phyloP scores from a whole-genome alignment of 1,139 yeast species.

The Taphrina flavorubra region DNA sequence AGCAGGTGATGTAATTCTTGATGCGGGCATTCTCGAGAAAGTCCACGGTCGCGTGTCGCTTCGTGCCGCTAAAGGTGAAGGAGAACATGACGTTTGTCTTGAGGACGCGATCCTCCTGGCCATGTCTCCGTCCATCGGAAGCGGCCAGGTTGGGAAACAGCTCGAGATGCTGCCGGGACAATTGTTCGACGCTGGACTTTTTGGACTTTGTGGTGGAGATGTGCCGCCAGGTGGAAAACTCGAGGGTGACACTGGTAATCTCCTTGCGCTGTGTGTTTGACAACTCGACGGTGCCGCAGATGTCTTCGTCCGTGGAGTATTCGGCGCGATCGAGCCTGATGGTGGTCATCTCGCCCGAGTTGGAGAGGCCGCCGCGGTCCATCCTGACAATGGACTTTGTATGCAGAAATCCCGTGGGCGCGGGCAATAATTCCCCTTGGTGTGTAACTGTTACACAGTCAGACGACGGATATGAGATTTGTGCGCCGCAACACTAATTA shows the following conservation, averaged over 20 bases:
- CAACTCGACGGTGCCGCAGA: slow-evolving; percentile 33
- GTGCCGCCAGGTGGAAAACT: slow-evolving; percentile 35
- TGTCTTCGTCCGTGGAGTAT: slow-evolving; percentile 25
- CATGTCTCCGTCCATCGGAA: slow-evolving; percentile 14
- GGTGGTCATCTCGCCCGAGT: slow-evolving; percentile 27
- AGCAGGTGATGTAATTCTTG: slow-evolving; percentile 38
- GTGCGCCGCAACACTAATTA: too few relatives aligned
- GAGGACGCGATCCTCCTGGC: slow-evolving; percentile 31
- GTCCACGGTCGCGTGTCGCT: slow-evolving; percentile 33
- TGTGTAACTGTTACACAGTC: too few relatives aligned
- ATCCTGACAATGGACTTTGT: neutral
- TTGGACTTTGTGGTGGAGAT: slow-evolving; percentile 15
- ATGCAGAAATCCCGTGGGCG: too few relatives aligned
- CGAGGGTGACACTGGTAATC: slow-evolving; percentile 30
- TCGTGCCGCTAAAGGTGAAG: slow-evolving; percentile 28
- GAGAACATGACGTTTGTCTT: slow-evolving; percentile 35
- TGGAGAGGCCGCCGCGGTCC: slow-evolving; percentile 25
- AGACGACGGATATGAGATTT: too few relatives aligned
- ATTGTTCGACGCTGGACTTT: slow-evolving; percentile 33
- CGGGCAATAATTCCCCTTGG: too few relatives aligned
- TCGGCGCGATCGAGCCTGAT: slow-evolving; percentile 20
- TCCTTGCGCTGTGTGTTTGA: slow-evolving; percentile 31
- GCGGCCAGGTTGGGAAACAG: slow-evolving; percentile 32
- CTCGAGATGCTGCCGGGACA: slow-evolving; percentile 30
- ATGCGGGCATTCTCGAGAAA: slow-evolving; percentile 35